A percentile compares a stretch with the other conserved stretches of the same genome.
phyloP scores from a whole-genome alignment of 768 basidiomycete genomes.

The Kwoniella sp. region DNA sequence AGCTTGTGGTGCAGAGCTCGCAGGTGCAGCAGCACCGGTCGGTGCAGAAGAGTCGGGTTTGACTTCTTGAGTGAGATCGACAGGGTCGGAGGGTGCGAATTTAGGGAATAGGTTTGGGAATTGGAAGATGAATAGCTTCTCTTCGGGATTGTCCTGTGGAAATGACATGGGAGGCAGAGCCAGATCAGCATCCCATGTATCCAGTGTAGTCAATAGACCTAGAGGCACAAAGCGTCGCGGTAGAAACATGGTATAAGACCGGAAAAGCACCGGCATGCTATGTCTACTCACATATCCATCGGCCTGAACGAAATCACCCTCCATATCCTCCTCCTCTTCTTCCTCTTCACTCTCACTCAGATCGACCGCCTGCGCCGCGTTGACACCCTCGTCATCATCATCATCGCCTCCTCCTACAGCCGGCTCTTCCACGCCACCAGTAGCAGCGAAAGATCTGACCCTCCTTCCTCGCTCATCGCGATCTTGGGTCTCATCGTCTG shows the following conservation, averaged over 20 bases:
- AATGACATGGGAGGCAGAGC: too few relatives aligned
- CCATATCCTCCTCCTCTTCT: slow-evolving; percentile 48
- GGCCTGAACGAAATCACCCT: slow-evolving; percentile 44
- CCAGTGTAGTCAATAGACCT: too few relatives aligned
- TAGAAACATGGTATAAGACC: too few relatives aligned
- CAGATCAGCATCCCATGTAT: not conserved
- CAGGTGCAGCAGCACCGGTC: not conserved
- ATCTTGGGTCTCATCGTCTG: slow-evolving; percentile 47
- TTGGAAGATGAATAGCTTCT: slow-evolving; percentile 78
- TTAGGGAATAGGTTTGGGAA: slow-evolving; percentile 83
- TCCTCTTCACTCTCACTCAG: slow-evolving; percentile 53
- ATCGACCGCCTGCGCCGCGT: slow-evolving; percentile 50
- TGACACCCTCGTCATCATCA: slow-evolving; percentile 40
- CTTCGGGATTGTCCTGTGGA: slow-evolving; percentile 45
- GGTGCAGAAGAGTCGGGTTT: slow-evolving; percentile 53
- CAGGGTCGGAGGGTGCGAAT: slow-evolving; percentile 61
- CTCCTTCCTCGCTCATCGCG: slow-evolving; percentile 43
- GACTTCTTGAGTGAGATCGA: slow-evolving; percentile 55
- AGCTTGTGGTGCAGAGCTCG: not conserved
- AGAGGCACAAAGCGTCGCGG: too few relatives aligned
- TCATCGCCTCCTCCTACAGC: slow-evolving; percentile 10
- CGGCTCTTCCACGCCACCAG: slow-evolving; percentile 28
- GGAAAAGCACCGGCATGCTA: not conserved
- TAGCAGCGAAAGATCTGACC: slow-evolving; percentile 28
- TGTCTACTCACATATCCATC: slow-evolving; percentile 29